Conservation (phyloP, 805 yeast genomes). For the Starmera quercuum region DNA sequence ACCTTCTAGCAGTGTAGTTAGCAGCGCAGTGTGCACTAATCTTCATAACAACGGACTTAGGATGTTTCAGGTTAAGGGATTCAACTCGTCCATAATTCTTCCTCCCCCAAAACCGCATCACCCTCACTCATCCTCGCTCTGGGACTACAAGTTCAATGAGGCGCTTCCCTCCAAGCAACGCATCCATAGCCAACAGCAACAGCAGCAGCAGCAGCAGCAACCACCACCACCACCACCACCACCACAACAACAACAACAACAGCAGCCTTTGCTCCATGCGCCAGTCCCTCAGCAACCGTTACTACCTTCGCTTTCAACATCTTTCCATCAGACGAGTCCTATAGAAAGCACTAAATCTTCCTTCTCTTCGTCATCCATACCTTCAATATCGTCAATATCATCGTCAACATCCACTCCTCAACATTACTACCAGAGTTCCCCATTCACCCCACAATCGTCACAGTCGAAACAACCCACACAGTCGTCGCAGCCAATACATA, state of each 20-base stretch:
- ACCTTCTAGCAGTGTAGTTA: no score
- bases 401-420: slow-evolving; percentile 1
- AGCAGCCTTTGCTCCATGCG: slow-evolving; percentile 2
- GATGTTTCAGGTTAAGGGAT: not conserved
- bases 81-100: not conserved
- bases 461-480: no score
- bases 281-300: slow-evolving; percentile 2
- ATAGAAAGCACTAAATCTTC: not conserved
- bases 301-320: not conserved
- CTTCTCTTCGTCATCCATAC: not conserved
- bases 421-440: slow-evolving; percentile 1
- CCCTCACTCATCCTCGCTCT: not conserved
- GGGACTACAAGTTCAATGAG: slow-evolving; percentile 5
- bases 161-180: slow-evolving; percentile 2
- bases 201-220: slow-evolving; percentile 2
- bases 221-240: not conserved
- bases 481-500: no score
- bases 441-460: slow-evolving; percentile 8
- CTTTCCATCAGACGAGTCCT: not conserved
- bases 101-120: not conserved
- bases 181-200: slow-evolving; percentile 1
- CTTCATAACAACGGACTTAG: not conserved
- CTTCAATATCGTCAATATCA: no score
- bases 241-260: slow-evolving; percentile 2
- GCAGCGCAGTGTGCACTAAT: not conserved